Evolutionary conservation across 2,329 filamentous ascomycete genomes (phyloP), one percentile per base, ranked within the genome.

Genomic region (Pseudohalonectria lignicola): DNA sequence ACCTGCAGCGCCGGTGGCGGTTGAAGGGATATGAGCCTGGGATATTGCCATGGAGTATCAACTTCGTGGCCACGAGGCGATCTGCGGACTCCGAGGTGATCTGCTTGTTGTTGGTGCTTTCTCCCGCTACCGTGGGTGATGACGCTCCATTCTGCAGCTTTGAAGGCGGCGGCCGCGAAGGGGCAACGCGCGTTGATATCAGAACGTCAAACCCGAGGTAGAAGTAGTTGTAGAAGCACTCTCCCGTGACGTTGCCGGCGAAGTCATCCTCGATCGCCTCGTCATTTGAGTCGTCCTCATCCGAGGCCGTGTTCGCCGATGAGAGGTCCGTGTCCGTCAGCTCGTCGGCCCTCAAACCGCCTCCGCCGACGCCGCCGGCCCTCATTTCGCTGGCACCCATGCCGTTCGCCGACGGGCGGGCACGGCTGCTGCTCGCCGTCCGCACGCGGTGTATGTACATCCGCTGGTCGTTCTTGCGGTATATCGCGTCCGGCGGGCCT

Each of bases 11-110:
- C 15, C 90, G 79, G 57, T 96, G 87, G 4, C 92, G 77, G 59
- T 98, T 96, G 63, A 98, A 98, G 10, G 90, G 85, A 55, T 95
- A 96, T 1, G 87, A 94, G 0, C 92, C 92, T 1, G 92, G 92
- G 3, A 96, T 79, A 51, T 98, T 98, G 31, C 84, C 86, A 56
- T 98, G 92, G 2, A 98, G 69, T 15, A 96, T 76, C n/a, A 98
- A 57, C 55, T 96, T 96, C 1, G 85, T 92, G 5, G 84, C 88
- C 1, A 92, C 86, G 10, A 94, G 69, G 30, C 81, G 78, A 41
- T 86, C 77, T 1, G 73, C 59, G 2, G 59, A 60, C 26, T 61
- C 59, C 4, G 28, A 37, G 2, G 29, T 19, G 5, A 37, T 18
- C 2, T 17, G 31, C 29, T 30, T 2, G 54, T 59, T 4, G 17